phyloP scores from a whole-genome alignment of 2,329 filamentous ascomycete species.

The Coniochaeta sp. region DNA sequence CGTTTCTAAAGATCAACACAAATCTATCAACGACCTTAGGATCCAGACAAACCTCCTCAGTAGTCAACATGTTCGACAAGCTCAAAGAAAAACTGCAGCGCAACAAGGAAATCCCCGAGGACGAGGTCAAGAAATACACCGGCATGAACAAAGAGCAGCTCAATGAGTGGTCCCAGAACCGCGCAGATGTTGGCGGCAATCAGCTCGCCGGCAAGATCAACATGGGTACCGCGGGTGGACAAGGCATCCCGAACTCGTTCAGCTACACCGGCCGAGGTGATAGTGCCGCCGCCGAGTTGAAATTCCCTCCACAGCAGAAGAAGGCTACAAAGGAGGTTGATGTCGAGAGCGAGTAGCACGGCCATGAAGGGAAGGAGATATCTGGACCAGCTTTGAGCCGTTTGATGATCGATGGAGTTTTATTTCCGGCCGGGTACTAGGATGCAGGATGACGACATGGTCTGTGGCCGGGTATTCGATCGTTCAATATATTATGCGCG shows the following conservation, averaged over 20 bases:
- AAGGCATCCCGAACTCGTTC: not conserved
- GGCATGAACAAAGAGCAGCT: not conserved
- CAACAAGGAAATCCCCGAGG: not conserved
- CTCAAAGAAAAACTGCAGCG: not conserved
- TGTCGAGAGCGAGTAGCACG: not conserved
- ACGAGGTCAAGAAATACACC: not conserved
- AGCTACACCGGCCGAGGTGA: not conserved
- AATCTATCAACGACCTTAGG: too few species aligned
- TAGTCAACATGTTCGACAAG: not conserved
- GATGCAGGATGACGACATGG: not conserved
- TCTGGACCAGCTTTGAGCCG: not conserved
- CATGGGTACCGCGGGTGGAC: not conserved
- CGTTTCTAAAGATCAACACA: too few species aligned
- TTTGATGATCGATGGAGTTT: not conserved
- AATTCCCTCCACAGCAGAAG: not conserved
- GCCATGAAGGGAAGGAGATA: not conserved
- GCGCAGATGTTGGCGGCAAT: not conserved
- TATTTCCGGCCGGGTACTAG: not conserved
- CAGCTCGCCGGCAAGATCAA: conserved; percentile 1
- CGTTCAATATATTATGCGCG: not conserved
- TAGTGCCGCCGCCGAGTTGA: not conserved
- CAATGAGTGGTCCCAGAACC: not conserved
- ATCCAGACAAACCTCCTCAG: too few species aligned
- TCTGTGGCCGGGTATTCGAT: not conserved
- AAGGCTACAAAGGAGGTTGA: not conserved